These are phyloP conservation scores for Macrolepiota dolichaula DNA, from an alignment of 768 basidiomycete genomes.

Conservation along the genomic window DNA sequence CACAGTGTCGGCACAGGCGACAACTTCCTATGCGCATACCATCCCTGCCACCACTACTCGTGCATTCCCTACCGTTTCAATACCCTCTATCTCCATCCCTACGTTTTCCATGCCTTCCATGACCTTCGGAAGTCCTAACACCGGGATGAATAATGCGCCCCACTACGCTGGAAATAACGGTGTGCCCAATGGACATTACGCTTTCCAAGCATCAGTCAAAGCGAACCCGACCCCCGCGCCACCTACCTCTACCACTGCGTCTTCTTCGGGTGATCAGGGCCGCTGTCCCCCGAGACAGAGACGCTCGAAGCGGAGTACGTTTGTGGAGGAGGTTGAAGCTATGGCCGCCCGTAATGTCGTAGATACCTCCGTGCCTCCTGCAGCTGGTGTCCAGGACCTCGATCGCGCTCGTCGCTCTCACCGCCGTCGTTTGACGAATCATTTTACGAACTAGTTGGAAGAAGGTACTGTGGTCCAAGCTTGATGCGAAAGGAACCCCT, in stretches of 20 bases:
- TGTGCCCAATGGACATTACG: too few species aligned
- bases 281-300: background rate
- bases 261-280: background rate
- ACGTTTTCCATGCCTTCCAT: constrained; percentile 2
- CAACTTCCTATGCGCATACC: constrained; percentile 7
- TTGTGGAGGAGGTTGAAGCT: background rate
- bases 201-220: background rate
- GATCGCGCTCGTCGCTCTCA: background rate
- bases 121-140: background rate
- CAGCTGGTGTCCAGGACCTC: background rate
- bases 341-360: background rate
- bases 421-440: constrained; percentile 1
- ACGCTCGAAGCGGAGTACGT: background rate
- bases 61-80: constrained; percentile 10
- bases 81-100: constrained; percentile 14
- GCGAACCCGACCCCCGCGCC: background rate
- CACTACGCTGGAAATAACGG: background rate
- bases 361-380: background rate
- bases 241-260: background rate
- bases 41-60: constrained; percentile 5
- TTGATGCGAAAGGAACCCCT: background rate
- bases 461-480: background rate
- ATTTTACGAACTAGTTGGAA: background rate
- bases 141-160: background rate
- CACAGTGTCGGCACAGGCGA: background rate